These are phyloP conservation scores for Cutaneotrichosporon daszewskae DNA, from an alignment of 1,284 basidiomycete genomes.

Conservation along the genomic window DNA sequence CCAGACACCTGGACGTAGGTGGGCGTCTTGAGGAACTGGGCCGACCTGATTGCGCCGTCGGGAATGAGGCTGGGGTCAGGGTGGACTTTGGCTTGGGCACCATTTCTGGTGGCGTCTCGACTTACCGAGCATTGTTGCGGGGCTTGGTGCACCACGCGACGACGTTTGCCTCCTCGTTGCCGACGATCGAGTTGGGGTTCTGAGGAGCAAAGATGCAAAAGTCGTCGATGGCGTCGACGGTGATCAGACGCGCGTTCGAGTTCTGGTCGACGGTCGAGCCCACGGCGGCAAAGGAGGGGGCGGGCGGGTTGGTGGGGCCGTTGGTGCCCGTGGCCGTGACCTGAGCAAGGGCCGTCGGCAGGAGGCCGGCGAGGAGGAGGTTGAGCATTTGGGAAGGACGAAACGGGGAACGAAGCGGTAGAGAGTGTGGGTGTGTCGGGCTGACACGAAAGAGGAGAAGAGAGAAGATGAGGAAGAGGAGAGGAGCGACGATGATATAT, in stretches of 20 bases:
- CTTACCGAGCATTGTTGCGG: slow-evolving; percentile 30
- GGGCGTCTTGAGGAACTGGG: slow-evolving; percentile 42
- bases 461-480: too few relatives aligned
- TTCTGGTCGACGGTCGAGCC: slow-evolving; percentile 43
- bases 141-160: slow-evolving; percentile 43
- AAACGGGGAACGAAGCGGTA: neutral
- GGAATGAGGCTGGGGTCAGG: slow-evolving; percentile 46
- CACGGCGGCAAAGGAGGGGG: slow-evolving; percentile 26
- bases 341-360: slow-evolving; percentile 18
- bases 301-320: slow-evolving; percentile 45
- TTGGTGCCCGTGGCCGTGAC: slow-evolving; percentile 41
- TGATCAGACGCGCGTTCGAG: slow-evolving; percentile 39
- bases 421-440: too few relatives aligned
- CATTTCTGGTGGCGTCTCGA: slow-evolving; percentile 3
- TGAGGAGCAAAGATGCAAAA: slow-evolving; percentile 46
- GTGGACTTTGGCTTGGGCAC: too few relatives aligned
- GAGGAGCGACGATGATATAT: too few relatives aligned
- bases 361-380: slow-evolving; percentile 1
- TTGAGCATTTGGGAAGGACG: slow-evolving; percentile 2
- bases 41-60: slow-evolving; percentile 41
- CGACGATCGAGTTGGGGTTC: slow-evolving; percentile 32
- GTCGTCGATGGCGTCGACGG: slow-evolving; percentile 44
- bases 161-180: slow-evolving; percentile 37
- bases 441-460: too few relatives aligned
- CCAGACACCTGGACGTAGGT: slow-evolving; percentile 51